phyloP scores from a whole-genome alignment of 345 rosid species.

The Excoecaria cochinchinensis region DNA sequence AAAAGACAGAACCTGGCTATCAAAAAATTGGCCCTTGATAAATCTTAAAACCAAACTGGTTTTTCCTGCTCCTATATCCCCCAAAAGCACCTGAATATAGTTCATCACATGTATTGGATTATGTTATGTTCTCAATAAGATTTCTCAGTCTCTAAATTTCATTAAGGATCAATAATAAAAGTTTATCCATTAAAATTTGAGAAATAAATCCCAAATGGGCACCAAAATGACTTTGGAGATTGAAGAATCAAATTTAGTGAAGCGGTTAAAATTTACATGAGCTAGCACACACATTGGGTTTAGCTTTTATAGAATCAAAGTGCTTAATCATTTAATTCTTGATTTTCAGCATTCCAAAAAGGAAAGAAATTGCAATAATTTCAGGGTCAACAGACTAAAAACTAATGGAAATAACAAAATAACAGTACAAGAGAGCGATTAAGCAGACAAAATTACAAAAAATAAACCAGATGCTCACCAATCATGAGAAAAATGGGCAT shows the following conservation, averaged over 20 bases:
- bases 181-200: not conserved
- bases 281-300: not conserved
- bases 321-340: not conserved
- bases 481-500: not conserved
- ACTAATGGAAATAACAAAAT: not conserved
- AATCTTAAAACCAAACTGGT: slow-evolving; percentile 65
- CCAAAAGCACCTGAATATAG: slow-evolving; percentile 53
- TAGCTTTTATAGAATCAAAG: too few relatives aligned
- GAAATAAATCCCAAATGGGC: not conserved
- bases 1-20: slow-evolving; percentile 45
- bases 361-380: not conserved
- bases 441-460: not conserved
- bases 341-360: not conserved
- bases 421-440: not conserved
- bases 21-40: slow-evolving; percentile 61
- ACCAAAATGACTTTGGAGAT: not conserved
- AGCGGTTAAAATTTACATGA: not conserved
- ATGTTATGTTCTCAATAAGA: not conserved
- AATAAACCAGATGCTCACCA: not conserved
- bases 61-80: slow-evolving; percentile 74
- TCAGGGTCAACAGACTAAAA: not conserved
- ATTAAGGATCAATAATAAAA: not conserved
- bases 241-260: not conserved
- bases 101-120: too few relatives aligned
- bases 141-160: not conserved